Base-by-base conservation (phyloP, 2,329 filamentous ascomycete species). In the Arthroderma uncinatum region DNA sequence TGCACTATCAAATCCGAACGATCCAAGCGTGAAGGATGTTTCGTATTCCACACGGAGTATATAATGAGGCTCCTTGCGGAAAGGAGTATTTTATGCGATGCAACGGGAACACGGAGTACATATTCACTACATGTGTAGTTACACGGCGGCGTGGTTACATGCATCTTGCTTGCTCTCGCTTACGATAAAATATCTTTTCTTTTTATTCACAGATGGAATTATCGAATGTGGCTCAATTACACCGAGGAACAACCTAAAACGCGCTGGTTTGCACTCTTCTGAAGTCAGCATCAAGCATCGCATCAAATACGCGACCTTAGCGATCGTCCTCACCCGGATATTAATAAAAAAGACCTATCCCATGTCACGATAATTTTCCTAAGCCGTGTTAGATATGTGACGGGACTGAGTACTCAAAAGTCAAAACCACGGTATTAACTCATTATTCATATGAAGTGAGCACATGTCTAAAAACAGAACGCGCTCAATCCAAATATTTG, bases 211-310 rank as follows among this genome's bases (percentile, higher is more conserved):
- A 25, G 19, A 47, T 50, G 47, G 28, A 16, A 30, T 50, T 50
- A 50, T 50, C 28, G 47, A 50, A 19, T 34, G 47, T 50, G 47
- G 47, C 47, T 50, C 23, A 30, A 50, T 50, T n/a, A 12, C 47
- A 30, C 33, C 40, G 23, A 25, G 19, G 39, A 16, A 10, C 40
- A 47, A 1, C 16, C 19, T 21, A 47, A 47, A 9, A 25, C 25
- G 23, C 9, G 40, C 9, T 28, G 40, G 40, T 10, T 28, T 21
- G 5, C 21, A 9, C 40, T 10, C 39, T 21, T 21, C 19, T 25
- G 19, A 14, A 25, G 40, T 21, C 19, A 28, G 21, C 12, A 25
- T n/a, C 12, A 21, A 23, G 40, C 19, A 25, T 25, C 40, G n/a
- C n/a, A n/a, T n/a, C n/a, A n/a, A 25, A 28, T 25, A 21, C 21